Percentiles rank a stretch among this genome's conserved stretches.
Conservation (phyloP, 176 grass and related monocot genomes). For the Oryza glumipatula region DNA sequence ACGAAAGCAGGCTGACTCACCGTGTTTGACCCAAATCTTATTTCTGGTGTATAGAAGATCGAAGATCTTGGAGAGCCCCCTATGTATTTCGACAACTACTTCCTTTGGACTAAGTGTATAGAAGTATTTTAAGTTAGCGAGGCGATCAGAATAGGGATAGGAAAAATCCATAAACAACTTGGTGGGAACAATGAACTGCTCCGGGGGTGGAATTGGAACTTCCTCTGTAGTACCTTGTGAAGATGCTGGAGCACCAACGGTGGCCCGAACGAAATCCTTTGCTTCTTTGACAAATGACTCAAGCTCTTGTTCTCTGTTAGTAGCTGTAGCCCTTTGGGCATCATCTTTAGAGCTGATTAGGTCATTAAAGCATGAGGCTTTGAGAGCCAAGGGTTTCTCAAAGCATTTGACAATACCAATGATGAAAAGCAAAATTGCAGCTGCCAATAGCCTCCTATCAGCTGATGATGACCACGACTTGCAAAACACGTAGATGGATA, state of each 20-base stretch:
- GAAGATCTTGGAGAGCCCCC: neutral
- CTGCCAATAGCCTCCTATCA: neutral
- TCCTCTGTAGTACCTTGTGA: too few species aligned
- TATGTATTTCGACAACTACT: fast-evolving
- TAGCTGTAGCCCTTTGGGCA: too few species aligned
- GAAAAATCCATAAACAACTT: neutral
- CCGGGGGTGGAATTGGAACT: neutral
- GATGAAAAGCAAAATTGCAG: constrained; percentile 2
- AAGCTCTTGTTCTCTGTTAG: neutral
- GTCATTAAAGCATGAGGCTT: neutral
- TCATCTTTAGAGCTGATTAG: neutral
- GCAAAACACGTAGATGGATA: neutral
- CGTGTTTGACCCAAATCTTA: neutral
- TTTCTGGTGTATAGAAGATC: neutral
- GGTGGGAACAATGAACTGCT: neutral
- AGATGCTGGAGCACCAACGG: too few species aligned
- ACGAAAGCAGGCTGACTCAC: neutral
- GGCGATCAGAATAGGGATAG: neutral
- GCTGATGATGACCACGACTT: neutral
- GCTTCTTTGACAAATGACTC: neutral
- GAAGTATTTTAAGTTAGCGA: neutral
- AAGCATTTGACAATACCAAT: neutral
- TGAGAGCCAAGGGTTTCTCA: neutral
- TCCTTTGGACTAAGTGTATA: fast-evolving
- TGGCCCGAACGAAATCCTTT: neutral